Base-by-base conservation (phyloP, 306 rosid species). In the Pterocarpus macrocarpus region DNA sequence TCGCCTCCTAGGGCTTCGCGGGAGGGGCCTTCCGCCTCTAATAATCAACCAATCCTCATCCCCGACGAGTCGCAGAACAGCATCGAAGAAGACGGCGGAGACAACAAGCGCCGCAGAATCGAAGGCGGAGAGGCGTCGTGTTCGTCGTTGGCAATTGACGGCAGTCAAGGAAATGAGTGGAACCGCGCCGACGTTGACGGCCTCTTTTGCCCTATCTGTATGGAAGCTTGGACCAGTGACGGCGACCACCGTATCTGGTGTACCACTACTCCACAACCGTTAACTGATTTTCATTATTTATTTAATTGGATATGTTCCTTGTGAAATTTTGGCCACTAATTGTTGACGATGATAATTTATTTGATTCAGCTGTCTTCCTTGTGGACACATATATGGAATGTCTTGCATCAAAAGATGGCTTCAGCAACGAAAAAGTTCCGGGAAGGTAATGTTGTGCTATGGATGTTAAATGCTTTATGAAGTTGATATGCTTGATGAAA, bases 311-410 rank as follows among this genome's bases (percentile, higher is more conserved):
- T 32, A 30, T n/a, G 3, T 12, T 28, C 22, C 2, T 17, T 73
- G 56, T 52, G 12, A 33, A 73, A 41, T 63, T 65, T 45, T 41
- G 49, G 12, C 33, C 38, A 47, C 22, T 65, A 36, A 7, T 67
- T 72, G 49, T 71, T 53, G 8, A 16, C 32, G 38, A 45, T 39
- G 30, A 32, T 34, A 2, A 43, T 36, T 65, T 30, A 2, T 63
- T 66, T 73, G 3, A 11, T 85, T 80, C 90, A 94, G 98, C 35
- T 94, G 97, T 86, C 98, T 94, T 89, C 95, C 98, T 74, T 94
- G 98, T 72, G 98, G 98, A 62, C 98, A 94, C 86, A 39, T 94
- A 30, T 94, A 86, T 83, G 98, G 98, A 17, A 88, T 90, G 94
- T 92, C 97, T 79, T 94, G 98, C 85, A 87, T 94, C 69, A 89